Percentiles rank a stretch among this genome's conserved stretches.
These are phyloP conservation scores for Phoma sp. DNA, from an alignment of 2,329 filamentous ascomycete species.

Conservation along the genomic window DNA sequence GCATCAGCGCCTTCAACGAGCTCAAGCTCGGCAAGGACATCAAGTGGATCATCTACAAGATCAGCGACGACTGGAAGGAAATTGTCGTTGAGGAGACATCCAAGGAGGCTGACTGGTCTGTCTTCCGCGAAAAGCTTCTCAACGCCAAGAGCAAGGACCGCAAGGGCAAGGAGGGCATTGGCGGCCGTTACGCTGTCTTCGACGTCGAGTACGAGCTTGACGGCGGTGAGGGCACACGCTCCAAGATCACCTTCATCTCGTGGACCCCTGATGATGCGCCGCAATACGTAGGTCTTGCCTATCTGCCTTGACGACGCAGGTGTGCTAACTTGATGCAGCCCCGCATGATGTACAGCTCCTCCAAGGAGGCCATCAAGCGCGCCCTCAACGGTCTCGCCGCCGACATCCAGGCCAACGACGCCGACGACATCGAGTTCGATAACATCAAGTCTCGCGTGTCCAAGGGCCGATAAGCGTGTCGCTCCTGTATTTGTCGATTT, in stretches of 20 bases:
- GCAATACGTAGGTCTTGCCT: conserved; percentile 67
- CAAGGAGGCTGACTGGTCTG: conserved; percentile 71
- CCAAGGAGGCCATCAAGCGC: conserved; percentile 85
- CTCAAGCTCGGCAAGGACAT: conserved; percentile 79
- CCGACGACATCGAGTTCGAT: conserved; percentile 81
- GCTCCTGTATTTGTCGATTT: conserved; percentile 24
- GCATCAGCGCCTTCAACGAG: conserved; percentile 75
- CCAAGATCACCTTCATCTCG: conserved; percentile 54
- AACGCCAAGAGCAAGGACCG: conserved; percentile 76
- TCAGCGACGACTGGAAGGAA: conserved; percentile 81
- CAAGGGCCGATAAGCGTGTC: conserved; percentile 57
- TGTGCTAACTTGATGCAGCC: conserved; percentile 59
- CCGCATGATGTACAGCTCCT: conserved; percentile 91
- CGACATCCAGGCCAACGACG: conserved; percentile 85
- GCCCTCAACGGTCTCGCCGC: conserved; percentile 75
- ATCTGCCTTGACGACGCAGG: neutral
- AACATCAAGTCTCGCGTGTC: conserved; percentile 65
- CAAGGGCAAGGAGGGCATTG: conserved; percentile 63
- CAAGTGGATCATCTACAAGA: conserved; percentile 89
- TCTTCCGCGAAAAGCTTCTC: conserved; percentile 78
- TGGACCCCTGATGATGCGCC: conserved; percentile 69
- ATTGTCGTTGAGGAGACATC: conserved; percentile 81
- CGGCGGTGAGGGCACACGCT: conserved; percentile 75
- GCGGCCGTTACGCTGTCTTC: conserved; percentile 84
- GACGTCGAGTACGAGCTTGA: conserved; percentile 80